phyloP scores from a whole-genome alignment of 1,284 basidiomycete genomes.

The Microbotryum intermedium region DNA sequence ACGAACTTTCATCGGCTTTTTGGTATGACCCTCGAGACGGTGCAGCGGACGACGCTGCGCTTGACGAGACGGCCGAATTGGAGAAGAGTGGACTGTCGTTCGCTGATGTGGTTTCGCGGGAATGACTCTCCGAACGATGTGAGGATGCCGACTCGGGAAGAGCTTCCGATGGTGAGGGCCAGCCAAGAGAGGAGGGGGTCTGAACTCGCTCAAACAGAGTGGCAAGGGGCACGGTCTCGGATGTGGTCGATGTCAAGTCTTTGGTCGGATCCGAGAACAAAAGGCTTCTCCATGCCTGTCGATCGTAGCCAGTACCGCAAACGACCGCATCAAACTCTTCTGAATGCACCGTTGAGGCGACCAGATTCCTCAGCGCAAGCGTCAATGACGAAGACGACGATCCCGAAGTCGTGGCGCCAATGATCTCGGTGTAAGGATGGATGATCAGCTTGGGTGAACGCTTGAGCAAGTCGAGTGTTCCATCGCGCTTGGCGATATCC shows the following conservation, averaged over 20 bases:
- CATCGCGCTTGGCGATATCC: constrained; percentile 24
- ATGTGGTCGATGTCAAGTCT: background rate
- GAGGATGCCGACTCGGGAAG: background rate
- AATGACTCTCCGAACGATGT: background rate
- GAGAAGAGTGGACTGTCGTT: background rate
- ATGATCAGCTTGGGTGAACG: constrained; percentile 29
- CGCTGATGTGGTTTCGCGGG: background rate
- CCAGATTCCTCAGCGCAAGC: constrained; percentile 15
- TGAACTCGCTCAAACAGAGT: background rate
- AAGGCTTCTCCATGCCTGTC: constrained; percentile 35
- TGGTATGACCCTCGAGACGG: constrained; percentile 34
- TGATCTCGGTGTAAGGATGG: constrained; percentile 39
- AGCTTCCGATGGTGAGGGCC: background rate
- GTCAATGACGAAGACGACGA: constrained; percentile 17
- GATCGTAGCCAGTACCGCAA: constrained; percentile 53
- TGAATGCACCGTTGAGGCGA: constrained; percentile 6
- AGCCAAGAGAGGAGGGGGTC: background rate
- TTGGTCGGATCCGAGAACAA: constrained; percentile 13
- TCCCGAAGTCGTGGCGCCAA: constrained; percentile 10
- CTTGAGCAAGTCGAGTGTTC: background rate
- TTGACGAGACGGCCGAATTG: background rate
- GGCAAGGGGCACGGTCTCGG: background rate
- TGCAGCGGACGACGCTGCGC: constrained; percentile 5
- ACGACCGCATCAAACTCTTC: constrained; percentile 48
- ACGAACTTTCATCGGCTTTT: background rate